Percentiles rank a stretch among this genome's conserved stretches.
phyloP scores from a whole-genome alignment of 768 basidiomycete genomes.

The Boletus tomentosulus region DNA sequence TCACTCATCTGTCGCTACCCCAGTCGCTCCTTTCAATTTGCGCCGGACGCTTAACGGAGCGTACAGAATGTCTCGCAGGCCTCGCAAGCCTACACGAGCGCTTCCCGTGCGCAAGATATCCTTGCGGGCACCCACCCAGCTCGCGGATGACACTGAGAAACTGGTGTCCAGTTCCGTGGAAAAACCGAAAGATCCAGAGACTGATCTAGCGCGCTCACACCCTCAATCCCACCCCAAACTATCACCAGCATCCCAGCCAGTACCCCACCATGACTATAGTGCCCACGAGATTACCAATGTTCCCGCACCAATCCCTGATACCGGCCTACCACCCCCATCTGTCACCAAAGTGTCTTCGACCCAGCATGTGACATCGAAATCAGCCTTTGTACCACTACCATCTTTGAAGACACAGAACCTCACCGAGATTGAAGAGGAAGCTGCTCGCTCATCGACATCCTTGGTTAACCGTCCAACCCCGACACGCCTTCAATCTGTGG shows the following conservation, averaged over 20 bases:
- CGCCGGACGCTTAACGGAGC: conserved; percentile 25
- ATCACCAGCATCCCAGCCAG: conserved; percentile 10
- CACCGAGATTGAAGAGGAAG: conserved; percentile 18
- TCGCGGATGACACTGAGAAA: conserved; percentile 23
- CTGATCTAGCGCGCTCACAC: neutral
- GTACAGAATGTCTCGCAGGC: conserved; percentile 13
- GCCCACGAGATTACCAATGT: conserved; percentile 27
- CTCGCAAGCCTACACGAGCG: conserved; percentile 8
- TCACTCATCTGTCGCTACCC: conserved; percentile 8
- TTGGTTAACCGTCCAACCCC: neutral
- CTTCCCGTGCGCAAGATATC: conserved; percentile 8
- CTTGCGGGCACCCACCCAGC: conserved; percentile 5
- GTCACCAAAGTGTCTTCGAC: conserved; percentile 15
- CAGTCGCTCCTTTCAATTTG: conserved; percentile 21
- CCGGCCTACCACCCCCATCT: conserved; percentile 27
- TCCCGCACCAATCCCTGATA: conserved; percentile 30
- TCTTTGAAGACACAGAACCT: conserved; percentile 24
- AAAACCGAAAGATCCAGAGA: neutral
- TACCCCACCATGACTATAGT: conserved; percentile 23
- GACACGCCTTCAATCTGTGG: conserved; percentile 3
- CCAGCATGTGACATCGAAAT: conserved; percentile 12
- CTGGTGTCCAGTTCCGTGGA: conserved; percentile 8
- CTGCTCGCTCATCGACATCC: conserved; percentile 9
- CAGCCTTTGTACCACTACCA: conserved; percentile 29
- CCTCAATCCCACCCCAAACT: conserved; percentile 8